Evolutionary conservation across 306 rosid species (phyloP), one percentile per base, ranked within the genome.

Genomic region (Rubus idaeus): DNA sequence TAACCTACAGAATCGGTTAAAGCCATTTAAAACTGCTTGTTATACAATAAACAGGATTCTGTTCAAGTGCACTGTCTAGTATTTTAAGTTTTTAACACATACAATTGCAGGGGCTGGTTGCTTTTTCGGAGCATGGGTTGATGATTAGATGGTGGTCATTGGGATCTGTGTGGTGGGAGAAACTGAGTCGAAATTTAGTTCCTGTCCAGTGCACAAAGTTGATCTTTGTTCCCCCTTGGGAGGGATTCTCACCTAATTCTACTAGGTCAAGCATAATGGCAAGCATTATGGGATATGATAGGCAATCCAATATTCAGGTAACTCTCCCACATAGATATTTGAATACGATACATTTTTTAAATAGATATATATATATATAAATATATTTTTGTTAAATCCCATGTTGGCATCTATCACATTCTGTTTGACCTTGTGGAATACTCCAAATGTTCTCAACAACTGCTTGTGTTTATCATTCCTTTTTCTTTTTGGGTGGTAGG

Each of bases 111-210:
- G 98, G 97, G 73, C 83, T 95, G 79, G 87, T 95, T 81, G 97
- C 98, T 76, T 95, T 95, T 83, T 92, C 98, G 9, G 98, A 92
- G 84, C 86, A 90, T 65, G 98, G 98, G 68, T 82, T 95, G 77
- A 87, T 88, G 96, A 95, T 95, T 85, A 88, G 98, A 88, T 92
- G 98, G 98, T 95, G 98, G 98, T 92, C 97, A 71, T 58, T 92
- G 86, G 98, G 91, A 89, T 95, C 97, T 63, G 90, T 90, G 40
- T 95, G 96, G 95, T 95, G 97, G 97, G 98, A 95, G 90, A 95
- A 92, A 84, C 76, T 95, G 75, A 95, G 91, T 89, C 88, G 96
- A 56, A 90, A 88, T 82, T 83, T 88, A 70, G 87, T 87, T 80
- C 97, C 97, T 40, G 95, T 95, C 75, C 98, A 90, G 74, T 95